Percentiles rank a stretch among this genome's conserved stretches.
These are phyloP conservation scores for Lunasporangiospora selenospora DNA, from an alignment of 192 early-diverging fungal genomes.

Conservation along the genomic window DNA sequence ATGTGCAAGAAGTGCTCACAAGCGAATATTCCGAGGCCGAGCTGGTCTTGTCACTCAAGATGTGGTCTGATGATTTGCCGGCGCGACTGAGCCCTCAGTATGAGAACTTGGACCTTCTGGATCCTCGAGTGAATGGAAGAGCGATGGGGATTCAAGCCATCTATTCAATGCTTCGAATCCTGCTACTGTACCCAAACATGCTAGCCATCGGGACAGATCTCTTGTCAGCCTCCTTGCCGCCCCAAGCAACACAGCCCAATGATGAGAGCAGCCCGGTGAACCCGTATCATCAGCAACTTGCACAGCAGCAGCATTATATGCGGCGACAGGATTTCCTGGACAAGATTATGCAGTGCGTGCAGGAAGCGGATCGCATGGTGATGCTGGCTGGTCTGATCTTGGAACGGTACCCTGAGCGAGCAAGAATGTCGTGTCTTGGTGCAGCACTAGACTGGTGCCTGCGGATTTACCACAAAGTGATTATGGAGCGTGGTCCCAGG, in stretches of 20 bases:
- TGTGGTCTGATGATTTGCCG: constrained; percentile 32
- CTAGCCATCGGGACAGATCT: constrained; percentile 28
- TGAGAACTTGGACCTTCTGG: constrained; percentile 12
- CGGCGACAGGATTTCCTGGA: constrained; percentile 24
- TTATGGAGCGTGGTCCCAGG: constrained; percentile 3
- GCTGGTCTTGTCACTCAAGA: constrained; percentile 28
- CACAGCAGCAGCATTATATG: constrained; percentile 16
- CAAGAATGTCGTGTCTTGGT: constrained; percentile 20
- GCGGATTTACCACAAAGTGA: constrained; percentile 36
- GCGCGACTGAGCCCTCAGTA: constrained; percentile 5
- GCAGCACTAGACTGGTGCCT: constrained; percentile 40
- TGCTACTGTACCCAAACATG: constrained; percentile 34
- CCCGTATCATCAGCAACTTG: not conserved
- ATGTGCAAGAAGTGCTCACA: constrained; percentile 7
- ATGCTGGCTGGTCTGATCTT: constrained; percentile 4
- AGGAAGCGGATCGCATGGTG: constrained; percentile 32
- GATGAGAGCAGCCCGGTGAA: not conserved
- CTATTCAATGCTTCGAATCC: constrained; percentile 24
- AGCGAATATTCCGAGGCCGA: constrained; percentile 40
- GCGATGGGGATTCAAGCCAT: constrained; percentile 30
- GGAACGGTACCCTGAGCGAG: constrained; percentile 34
- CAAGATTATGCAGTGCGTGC: constrained; percentile 36
- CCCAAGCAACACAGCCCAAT: not conserved
- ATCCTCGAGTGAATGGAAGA: constrained; percentile 40
- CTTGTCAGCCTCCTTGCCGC: not conserved